Evolutionary conservation across 352 stramenopile species (phyloP).

Genomic region (Pythium dissimile): DNA sequence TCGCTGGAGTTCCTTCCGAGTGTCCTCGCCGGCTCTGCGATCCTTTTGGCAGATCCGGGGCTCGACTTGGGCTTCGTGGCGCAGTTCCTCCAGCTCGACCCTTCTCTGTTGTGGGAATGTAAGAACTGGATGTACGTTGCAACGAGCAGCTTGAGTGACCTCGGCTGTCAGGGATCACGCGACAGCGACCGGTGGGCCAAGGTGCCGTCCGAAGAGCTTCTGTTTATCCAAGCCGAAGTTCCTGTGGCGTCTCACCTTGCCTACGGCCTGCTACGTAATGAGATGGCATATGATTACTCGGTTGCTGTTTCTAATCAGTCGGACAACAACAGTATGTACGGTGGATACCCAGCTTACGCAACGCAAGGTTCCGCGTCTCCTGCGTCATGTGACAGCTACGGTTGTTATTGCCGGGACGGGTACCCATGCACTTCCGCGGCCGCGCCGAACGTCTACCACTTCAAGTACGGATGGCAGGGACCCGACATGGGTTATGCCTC

Average conservation of each 20-base stretch:
- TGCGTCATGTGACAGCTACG: conserved; percentile 69
- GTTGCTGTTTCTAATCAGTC: conserved; percentile 9
- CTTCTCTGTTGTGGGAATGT: conserved; percentile 76
- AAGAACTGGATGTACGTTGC: conserved; percentile 72
- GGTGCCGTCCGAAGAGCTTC: conserved; percentile 57
- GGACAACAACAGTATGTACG: conserved; percentile 17
- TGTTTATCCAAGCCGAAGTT: conserved; percentile 71
- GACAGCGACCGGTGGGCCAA: conserved; percentile 67
- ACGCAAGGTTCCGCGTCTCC: conserved; percentile 39
- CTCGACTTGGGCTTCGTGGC: conserved; percentile 79
- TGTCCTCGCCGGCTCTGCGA: conserved; percentile 63
- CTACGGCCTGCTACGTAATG: conserved; percentile 47
- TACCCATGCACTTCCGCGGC: conserved; percentile 39
- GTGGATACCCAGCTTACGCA: conserved; percentile 34
- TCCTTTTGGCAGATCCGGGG: conserved; percentile 63
- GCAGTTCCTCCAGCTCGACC: conserved; percentile 76
- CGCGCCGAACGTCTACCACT: conserved; percentile 70
- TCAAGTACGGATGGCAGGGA: conserved; percentile 80
- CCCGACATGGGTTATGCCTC: conserved; percentile 37
- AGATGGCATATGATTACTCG: conserved; percentile 46
- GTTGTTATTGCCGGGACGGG: conserved; percentile 42
- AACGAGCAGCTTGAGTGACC: conserved; percentile 51
- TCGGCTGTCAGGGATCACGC: conserved; percentile 37
- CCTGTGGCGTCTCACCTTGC: conserved; percentile 59
- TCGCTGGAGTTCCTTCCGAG: conserved; percentile 74